phyloP scores from a whole-genome alignment of 148 eudicot species.

The Polygonum maritimum region DNA sequence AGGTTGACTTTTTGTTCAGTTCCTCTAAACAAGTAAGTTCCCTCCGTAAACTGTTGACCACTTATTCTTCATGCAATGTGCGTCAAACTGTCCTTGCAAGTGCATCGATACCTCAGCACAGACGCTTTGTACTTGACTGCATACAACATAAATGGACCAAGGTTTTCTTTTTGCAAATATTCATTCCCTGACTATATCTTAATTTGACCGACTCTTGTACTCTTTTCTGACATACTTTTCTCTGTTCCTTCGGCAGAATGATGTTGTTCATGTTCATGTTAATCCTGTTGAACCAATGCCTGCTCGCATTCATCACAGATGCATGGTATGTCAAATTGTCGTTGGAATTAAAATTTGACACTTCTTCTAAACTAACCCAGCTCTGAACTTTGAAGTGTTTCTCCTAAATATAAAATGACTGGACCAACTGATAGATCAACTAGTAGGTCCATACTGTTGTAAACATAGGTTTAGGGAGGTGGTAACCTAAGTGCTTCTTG shows the following conservation, averaged over 20 bases:
- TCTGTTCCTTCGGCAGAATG: slow-evolving; percentile 33
- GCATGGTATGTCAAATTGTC: slow-evolving; percentile 38
- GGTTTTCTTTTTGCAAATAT: slow-evolving; percentile 28
- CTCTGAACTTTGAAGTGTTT: background rate
- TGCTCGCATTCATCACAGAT: slow-evolving; percentile 65
- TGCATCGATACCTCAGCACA: slow-evolving; percentile 95
- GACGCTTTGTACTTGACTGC: slow-evolving; percentile 68
- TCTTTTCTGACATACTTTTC: slow-evolving; percentile 9
- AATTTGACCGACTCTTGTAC: slow-evolving; percentile 4
- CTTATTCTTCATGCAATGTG: slow-evolving; percentile 49
- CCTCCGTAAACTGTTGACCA: slow-evolving; percentile 62
- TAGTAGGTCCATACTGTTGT: background rate
- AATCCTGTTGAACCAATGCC: slow-evolving; percentile 92
- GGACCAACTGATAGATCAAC: background rate
- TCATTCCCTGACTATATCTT: slow-evolving; percentile 5
- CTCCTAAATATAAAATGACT: background rate
- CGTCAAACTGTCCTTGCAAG: slow-evolving; percentile 96
- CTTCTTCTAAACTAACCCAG: background rate
- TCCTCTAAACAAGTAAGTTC: slow-evolving; percentile 68
- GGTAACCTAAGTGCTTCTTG: background rate
- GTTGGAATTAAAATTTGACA: background rate
- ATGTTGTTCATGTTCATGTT: slow-evolving; percentile 76
- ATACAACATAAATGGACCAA: slow-evolving; percentile 96
- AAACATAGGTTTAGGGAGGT: background rate
- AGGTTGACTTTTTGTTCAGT: slow-evolving; percentile 94